Evolutionary conservation across 768 basidiomycete species (phyloP).

Genomic region (Phylloporus scabripes): DNA sequence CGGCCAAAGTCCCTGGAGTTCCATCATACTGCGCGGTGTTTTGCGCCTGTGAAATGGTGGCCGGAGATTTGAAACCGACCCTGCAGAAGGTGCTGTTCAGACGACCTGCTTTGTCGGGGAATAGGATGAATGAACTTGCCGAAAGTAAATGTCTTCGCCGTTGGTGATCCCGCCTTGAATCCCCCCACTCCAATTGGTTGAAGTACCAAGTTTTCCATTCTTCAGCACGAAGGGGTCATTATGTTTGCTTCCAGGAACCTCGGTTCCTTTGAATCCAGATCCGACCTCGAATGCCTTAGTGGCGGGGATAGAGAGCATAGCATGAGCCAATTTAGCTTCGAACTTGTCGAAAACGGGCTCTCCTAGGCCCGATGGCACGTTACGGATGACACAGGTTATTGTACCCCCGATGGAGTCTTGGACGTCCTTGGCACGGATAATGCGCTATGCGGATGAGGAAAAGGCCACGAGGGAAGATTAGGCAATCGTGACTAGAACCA

Average conservation of each 20-base stretch:
- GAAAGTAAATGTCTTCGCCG: constrained; percentile 96
- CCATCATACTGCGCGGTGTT: constrained; percentile 92
- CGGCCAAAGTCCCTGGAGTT: constrained; percentile 78
- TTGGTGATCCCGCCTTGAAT: constrained; percentile 98
- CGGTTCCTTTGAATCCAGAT: constrained; percentile 91
- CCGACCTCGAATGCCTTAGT: constrained; percentile 99
- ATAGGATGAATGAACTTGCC: constrained; percentile 41
- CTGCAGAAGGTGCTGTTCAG: constrained; percentile 37
- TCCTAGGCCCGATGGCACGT: constrained; percentile 85
- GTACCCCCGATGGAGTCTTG: constrained; percentile 98
- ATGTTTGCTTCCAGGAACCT: constrained; percentile 88
- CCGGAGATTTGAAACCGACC: constrained; percentile 96
- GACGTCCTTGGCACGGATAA: constrained; percentile 85
- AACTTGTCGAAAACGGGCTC: constrained; percentile 99
- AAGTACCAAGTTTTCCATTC: constrained; percentile 74
- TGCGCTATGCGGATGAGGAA: constrained; percentile 52
- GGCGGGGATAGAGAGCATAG: constrained; percentile 98
- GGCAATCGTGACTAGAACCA: constrained; percentile 31
- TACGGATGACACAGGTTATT: constrained; percentile 92
- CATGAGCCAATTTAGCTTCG: constrained; percentile 91
- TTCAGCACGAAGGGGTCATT: constrained; percentile 81
- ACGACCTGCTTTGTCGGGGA: not conserved
- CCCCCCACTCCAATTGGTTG: constrained; percentile 95
- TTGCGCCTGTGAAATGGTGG: constrained; percentile 93
- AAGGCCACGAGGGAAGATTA: constrained; percentile 12